A percentile compares a stretch with the other conserved stretches of the same genome.
Conservation (phyloP, 1,284 basidiomycete genomes). For the Meira nashicola region DNA sequence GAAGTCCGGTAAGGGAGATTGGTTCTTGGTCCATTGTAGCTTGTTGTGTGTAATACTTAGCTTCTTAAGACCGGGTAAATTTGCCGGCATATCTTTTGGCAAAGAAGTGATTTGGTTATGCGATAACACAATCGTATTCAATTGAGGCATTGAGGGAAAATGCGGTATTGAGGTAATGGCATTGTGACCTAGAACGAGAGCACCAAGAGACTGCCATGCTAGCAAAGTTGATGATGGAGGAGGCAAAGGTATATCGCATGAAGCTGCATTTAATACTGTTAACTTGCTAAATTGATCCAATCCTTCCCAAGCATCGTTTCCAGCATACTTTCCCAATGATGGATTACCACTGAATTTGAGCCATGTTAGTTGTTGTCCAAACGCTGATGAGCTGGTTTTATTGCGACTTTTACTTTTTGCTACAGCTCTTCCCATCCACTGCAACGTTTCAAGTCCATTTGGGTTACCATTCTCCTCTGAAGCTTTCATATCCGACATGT, state of each 20-base stretch:
- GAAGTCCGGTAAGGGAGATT: conserved; percentile 35
- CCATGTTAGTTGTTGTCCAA: conserved; percentile 21
- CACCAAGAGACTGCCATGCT: conserved; percentile 30
- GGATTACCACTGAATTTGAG: conserved; percentile 23
- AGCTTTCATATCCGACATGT: conserved; percentile 34
- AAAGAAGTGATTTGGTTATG: conserved; percentile 35
- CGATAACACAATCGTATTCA: conserved; percentile 50
- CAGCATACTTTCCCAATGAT: conserved; percentile 9
- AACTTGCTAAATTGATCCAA: conserved; percentile 9
- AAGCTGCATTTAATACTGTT: conserved; percentile 16
- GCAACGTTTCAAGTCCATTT: conserved; percentile 24
- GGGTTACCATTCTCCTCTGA: conserved; percentile 22
- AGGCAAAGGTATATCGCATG: conserved; percentile 11
- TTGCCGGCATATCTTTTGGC: conserved; percentile 35
- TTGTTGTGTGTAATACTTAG: conserved; percentile 41
- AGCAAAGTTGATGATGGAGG: conserved; percentile 27
- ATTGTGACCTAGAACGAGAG: conserved; percentile 46
- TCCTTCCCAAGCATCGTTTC: conserved; percentile 13
- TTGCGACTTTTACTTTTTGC: background rate
- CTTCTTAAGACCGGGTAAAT: conserved; percentile 43
- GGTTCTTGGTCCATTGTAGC: conserved; percentile 18
- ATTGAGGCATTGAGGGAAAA: conserved; percentile 43
- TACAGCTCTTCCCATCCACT: conserved; percentile 24
- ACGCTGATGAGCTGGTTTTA: background rate
- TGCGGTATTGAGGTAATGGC: conserved; percentile 20